These are phyloP conservation scores for Eucalyptus curtisii DNA, from an alignment of 345 rosid species.

Conservation along the genomic window DNA sequence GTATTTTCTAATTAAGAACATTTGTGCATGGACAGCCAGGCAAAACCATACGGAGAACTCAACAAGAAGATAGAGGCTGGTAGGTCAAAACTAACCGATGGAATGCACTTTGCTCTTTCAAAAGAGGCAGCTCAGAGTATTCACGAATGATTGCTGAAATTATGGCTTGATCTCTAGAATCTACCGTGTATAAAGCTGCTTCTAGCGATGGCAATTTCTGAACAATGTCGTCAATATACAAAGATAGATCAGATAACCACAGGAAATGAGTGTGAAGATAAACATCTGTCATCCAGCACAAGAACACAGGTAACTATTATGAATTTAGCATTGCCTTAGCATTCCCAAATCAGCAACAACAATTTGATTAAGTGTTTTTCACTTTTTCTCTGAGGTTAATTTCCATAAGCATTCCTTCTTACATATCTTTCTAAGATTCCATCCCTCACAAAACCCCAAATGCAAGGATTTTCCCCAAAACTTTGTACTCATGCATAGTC, in stretches of 20 bases:
- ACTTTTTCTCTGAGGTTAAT: background rate
- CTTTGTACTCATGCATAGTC: background rate
- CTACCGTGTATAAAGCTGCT: conserved; percentile 32
- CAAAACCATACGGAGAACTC: background rate
- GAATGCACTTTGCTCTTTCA: conserved; percentile 56
- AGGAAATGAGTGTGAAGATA: background rate
- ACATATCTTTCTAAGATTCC: background rate
- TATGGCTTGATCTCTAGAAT: conserved; percentile 32
- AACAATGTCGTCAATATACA: background rate
- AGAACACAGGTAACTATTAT: background rate
- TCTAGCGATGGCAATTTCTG: conserved; percentile 60
- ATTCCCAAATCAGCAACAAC: background rate
- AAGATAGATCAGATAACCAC: background rate
- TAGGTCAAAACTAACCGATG: conserved; percentile 27
- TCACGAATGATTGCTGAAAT: conserved; percentile 43
- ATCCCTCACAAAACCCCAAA: background rate
- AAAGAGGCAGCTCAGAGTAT: conserved; percentile 35
- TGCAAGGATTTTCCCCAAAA: background rate
- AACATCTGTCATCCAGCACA: background rate
- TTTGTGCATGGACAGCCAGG: background rate
- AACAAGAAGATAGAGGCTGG: background rate
- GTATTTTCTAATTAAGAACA: background rate
- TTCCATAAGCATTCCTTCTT: background rate
- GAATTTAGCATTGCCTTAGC: background rate
- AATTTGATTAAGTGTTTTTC: background rate